Conservation (phyloP, 805 yeast species). For the Lachancea thermotolerans region DNA sequence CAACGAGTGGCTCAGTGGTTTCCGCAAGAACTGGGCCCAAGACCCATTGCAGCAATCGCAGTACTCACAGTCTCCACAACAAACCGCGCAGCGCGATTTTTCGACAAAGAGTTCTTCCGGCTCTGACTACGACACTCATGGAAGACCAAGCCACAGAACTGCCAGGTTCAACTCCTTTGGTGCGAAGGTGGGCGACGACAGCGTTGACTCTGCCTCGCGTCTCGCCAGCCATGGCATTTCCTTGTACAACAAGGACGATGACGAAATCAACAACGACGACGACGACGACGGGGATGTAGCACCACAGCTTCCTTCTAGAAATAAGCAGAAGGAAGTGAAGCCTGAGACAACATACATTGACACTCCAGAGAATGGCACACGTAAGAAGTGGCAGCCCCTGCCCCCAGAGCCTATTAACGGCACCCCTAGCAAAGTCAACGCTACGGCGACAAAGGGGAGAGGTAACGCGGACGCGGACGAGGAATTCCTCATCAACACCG, state of each 20-base stretch:
- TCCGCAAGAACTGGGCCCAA: constrained; percentile 29
- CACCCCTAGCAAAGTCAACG: constrained; percentile 25
- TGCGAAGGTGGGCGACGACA: constrained; percentile 26
- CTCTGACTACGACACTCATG: constrained; percentile 4
- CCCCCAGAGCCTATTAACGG: constrained; percentile 21
- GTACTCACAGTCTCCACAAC: constrained; percentile 1
- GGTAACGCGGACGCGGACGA: constrained; percentile 17
- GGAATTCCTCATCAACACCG: constrained; percentile 29
- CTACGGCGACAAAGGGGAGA: constrained; percentile 5
- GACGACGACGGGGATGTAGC: constrained; percentile 30
- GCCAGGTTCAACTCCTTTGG: constrained; percentile 31
- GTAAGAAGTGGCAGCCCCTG: constrained; percentile 24
- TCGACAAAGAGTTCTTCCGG: constrained; percentile 2
- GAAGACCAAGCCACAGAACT: constrained; percentile 8
- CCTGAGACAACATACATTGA: constrained; percentile 30
- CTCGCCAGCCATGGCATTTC: constrained; percentile 29
- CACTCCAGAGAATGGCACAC: constrained; percentile 22
- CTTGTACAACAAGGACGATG: constrained; percentile 18
- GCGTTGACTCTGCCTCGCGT: constrained; percentile 13
- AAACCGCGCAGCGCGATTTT: background rate
- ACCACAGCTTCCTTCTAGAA: constrained; percentile 28
- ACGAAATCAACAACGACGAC: constrained; percentile 21
- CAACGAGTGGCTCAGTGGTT: constrained; percentile 69
- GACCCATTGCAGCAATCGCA: constrained; percentile 10
- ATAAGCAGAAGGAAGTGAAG: constrained; percentile 16